Base-by-base conservation (phyloP, 2,329 filamentous ascomycete genomes). In the Pseudocercospora eumusae region DNA sequence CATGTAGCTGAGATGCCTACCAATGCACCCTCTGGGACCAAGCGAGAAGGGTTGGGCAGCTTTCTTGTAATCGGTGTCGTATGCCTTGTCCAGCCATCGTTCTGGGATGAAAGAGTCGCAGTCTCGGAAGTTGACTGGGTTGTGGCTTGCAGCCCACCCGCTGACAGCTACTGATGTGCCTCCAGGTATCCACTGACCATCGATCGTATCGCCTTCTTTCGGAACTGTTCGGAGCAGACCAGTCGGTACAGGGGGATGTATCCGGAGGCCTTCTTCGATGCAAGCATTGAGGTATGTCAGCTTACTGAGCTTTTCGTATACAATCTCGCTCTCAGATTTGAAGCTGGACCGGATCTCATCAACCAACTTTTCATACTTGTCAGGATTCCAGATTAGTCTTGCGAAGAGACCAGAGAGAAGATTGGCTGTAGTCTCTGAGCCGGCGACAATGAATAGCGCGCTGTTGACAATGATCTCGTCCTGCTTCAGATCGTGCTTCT, bases 381-480 rank as follows among this genome's bases (percentile, higher is more conserved):
- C 44, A 0, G 86, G 86, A 68, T 86, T 85, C 69, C 85, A 86
- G 33, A 92, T 79, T 3, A 92, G 76, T 73, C 86, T 87, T 75
- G 92, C 92, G 66, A 92, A 89, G 0, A 92, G 83, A 1, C 86
- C 82, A 1, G 83, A 83, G 0, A 92, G 80, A 1, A 84, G 84
- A 69, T 92, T 92, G 45, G 88, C 90, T 0, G 90, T 93, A 0
- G 90, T 93, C 75, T 93, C 90, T 2, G 84, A 88, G 3, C 90
- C 90, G 0, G 90, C 90, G 65, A 89, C 82, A 62, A 80, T 77
- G 45, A 78, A 68, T 4, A 74, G 61, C 1, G 64, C 61, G 10
- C 64, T 66, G 45, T 73, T 76, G 44, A 69, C 65, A 25, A 71
- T 65, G 57, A 77, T 72, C 54, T 77, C 74, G 0, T 64, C 72